A percentile compares a stretch with the other conserved stretches of the same genome.
phyloP scores from a whole-genome alignment of 2,329 filamentous ascomycete genomes.

The Penicillium vulpinum region DNA sequence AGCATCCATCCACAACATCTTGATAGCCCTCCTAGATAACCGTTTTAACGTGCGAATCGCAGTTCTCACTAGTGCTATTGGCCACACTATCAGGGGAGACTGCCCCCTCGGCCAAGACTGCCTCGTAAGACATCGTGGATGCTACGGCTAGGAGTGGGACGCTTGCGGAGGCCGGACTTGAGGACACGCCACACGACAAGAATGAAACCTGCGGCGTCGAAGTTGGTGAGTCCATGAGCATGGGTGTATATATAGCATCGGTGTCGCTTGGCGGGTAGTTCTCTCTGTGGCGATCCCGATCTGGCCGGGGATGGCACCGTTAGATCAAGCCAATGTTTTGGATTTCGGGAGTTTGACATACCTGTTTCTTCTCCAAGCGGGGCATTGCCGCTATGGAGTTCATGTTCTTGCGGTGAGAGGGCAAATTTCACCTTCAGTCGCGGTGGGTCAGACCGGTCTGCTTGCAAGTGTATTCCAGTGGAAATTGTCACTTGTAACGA shows the following conservation, averaged over 20 bases:
- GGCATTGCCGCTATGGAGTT: background rate
- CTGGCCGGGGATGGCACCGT: background rate
- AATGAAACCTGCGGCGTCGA: constrained; percentile 9
- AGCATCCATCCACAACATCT: background rate
- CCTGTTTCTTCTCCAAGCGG: background rate
- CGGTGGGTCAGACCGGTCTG: constrained; percentile 1
- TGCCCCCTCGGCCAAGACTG: constrained; percentile 12
- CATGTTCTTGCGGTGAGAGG: background rate
- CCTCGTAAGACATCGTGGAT: constrained; percentile 22
- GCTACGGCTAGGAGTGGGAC: constrained; percentile 22
- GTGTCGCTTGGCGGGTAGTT: constrained; percentile 6
- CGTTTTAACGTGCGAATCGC: background rate
- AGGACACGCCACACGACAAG: constrained; percentile 14
- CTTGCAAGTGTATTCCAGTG: background rate
- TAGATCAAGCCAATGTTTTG: background rate
- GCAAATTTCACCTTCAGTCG: constrained; percentile 9
- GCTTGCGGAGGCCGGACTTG: constrained; percentile 13
- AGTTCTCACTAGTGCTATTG: background rate
- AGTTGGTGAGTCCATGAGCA: constrained; percentile 7
- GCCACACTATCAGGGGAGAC: constrained; percentile 3
- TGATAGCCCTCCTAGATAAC: background rate
- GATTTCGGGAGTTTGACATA: background rate
- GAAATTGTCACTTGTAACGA: background rate
- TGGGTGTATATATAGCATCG: constrained; percentile 1
- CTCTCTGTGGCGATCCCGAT: constrained; percentile 1